phyloP scores from a whole-genome alignment of 345 rosid genomes.

The Moricandia arvensis region DNA sequence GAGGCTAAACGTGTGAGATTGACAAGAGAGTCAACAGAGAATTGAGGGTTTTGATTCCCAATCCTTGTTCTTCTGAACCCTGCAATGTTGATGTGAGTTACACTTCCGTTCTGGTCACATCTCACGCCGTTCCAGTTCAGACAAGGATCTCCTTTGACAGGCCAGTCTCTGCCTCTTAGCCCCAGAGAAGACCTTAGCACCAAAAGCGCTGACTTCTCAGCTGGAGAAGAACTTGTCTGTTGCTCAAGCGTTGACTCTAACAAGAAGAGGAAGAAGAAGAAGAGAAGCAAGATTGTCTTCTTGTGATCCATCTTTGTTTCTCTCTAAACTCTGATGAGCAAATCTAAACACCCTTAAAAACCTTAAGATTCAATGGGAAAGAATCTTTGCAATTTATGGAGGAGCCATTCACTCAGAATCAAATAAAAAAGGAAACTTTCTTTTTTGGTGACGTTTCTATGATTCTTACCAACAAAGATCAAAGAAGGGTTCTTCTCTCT shows the following conservation, averaged over 20 bases:
- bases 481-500: constrained; percentile 2
- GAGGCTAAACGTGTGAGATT: constrained; percentile 64
- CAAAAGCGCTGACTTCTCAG: constrained; percentile 63
- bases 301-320: constrained; percentile 66
- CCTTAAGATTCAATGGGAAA: constrained; percentile 22
- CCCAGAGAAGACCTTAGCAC: constrained; percentile 81
- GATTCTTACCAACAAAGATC: constrained; percentile 6
- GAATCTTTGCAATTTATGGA: constrained; percentile 12
- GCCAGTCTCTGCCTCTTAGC: constrained; percentile 85
- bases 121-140: constrained; percentile 63
- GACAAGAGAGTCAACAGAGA: constrained; percentile 64
- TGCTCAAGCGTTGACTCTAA: constrained; percentile 72
- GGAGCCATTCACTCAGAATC: background rate
- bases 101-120: constrained; percentile 63
- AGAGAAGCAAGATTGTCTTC: constrained; percentile 26
- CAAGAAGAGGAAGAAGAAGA: constrained; percentile 44
- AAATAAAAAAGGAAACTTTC: constrained; percentile 22
- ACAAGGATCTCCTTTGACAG: constrained; percentile 77
- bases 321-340: constrained; percentile 27
- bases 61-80: constrained; percentile 81
- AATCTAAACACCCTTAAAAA: constrained; percentile 21
- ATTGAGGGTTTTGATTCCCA: constrained; percentile 72
- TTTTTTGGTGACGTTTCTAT: background rate
- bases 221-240: constrained; percentile 47
- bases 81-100: constrained; percentile 65